Evolutionary conservation across 1,284 basidiomycete genomes (phyloP).

Genomic region (Cutaneotrichosporon sp.): DNA sequence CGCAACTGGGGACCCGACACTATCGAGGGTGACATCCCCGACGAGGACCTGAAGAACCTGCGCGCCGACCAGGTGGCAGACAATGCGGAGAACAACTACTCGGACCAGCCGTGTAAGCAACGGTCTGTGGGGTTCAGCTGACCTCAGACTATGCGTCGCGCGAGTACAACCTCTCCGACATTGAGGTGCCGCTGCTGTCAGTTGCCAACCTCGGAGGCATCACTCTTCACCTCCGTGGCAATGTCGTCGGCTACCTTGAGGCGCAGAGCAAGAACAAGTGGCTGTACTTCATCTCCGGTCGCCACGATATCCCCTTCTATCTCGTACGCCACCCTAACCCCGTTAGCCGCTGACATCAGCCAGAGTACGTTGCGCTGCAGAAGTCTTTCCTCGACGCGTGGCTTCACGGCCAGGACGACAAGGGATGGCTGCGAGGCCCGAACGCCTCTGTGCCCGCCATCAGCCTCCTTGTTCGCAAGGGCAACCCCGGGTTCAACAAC

Average conservation of each 20-base stretch:
- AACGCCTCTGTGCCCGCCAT: constrained; percentile 42
- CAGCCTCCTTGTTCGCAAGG: constrained; percentile 39
- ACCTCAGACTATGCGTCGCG: constrained; percentile 38
- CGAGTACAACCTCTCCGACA: constrained; percentile 40
- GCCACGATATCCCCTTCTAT: constrained; percentile 50
- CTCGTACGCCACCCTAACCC: constrained; percentile 39
- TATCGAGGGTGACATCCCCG: constrained; percentile 38
- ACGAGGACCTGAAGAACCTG: constrained; percentile 37
- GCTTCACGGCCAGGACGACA: constrained; percentile 35
- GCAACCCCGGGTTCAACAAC: constrained; percentile 46
- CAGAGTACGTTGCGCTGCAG: constrained; percentile 33
- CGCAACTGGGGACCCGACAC: no score
- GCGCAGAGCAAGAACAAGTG: constrained; percentile 46
- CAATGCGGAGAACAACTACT: constrained; percentile 30
- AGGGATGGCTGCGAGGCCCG: constrained; percentile 41
- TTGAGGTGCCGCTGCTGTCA: constrained; percentile 43
- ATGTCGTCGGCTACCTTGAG: constrained; percentile 45
- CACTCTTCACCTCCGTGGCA: constrained; percentile 45
- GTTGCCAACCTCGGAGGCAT: constrained; percentile 50
- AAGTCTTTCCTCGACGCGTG: constrained; percentile 44
- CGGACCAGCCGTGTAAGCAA: constrained; percentile 45
- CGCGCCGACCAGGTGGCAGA: constrained; percentile 42
- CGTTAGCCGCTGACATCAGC: no score
- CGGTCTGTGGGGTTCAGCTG: no score
- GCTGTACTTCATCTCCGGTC: constrained; percentile 46